phyloP scores from a whole-genome alignment of 257 asterid species.

The Penstemon newberryi region DNA sequence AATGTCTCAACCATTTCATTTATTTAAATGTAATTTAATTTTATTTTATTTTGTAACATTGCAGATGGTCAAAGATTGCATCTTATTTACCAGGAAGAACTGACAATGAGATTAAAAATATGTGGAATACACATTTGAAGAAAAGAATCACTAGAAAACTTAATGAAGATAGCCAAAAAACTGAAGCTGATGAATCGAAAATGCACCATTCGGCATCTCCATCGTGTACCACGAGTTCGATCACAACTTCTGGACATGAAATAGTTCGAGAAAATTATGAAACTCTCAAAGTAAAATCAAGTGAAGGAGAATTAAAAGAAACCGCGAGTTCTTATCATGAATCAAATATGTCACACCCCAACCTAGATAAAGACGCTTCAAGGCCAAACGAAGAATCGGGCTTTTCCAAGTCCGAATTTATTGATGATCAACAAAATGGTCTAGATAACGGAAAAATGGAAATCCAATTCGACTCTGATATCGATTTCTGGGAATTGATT shows the following conservation, averaged over 20 bases:
- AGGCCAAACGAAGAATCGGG: constrained; percentile 1
- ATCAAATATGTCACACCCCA: constrained; percentile 27
- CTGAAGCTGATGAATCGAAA: constrained; percentile 4
- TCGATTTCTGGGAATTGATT: constrained; percentile 45
- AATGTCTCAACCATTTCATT: not conserved
- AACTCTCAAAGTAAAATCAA: not conserved
- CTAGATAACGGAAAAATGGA: constrained; percentile 26
- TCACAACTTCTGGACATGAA: constrained; percentile 19
- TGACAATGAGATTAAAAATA: constrained; percentile 79
- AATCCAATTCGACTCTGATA: constrained; percentile 41
- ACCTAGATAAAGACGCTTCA: constrained; percentile 2
- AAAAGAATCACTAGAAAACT: constrained; percentile 35
- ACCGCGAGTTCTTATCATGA: constrained; percentile 23
- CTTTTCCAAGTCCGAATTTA: not conserved
- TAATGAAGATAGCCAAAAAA: not conserved
- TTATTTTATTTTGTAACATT: not conserved
- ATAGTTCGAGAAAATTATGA: not conserved
- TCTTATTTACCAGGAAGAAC: constrained; percentile 76
- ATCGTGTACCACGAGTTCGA: constrained; percentile 33
- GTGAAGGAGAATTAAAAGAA: constrained; percentile 18
- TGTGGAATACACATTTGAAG: constrained; percentile 80
- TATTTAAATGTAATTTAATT: not conserved
- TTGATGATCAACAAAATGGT: not conserved
- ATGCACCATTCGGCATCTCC: constrained; percentile 17
- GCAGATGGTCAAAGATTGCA: constrained; percentile 87